Evolutionary conservation across 306 rosid species (phyloP), one percentile per base, ranked within the genome.

Genomic region (Dryas octopetala): DNA sequence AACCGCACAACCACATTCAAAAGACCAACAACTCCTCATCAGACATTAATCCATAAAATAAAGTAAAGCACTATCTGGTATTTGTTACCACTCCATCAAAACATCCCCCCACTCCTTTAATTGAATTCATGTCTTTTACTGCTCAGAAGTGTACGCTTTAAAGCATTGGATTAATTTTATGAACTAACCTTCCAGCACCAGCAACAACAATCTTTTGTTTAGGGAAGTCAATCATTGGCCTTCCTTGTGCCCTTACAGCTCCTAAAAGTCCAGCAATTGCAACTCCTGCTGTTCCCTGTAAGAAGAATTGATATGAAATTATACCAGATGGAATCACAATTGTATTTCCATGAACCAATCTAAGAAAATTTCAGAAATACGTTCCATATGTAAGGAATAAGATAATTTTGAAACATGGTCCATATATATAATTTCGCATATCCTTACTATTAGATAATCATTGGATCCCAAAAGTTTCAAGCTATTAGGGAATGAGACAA

Each of bases 231-330:
- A 96, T 92, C 99, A 96, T 90, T 67, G 97, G 85, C 85, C 96
- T 90, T 79, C 98, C 99, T 89, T 96, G 99, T 23, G 98, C 99
- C 85, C 99, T 89, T 61, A 96, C 99, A 77, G 99, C 98, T 62
- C 99, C 96, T 81, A 96, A 85, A 76, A 96, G 99, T 52, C 99
- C 99, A 76, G 99, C 99, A 66, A 92, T 81, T 60, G 99, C 99
- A 73, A 96, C 99, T 78, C 99, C 98, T 28, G 99, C 99, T 45
- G 99, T 96, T 79, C 99, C 99, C 99, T 96, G 81, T 52, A 17
- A 44, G 74, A 70, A 64, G 16, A 79, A 49, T 71, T 84, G 71
- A 59, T 53, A 60, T 61, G 62, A 72, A 45, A 68, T 77, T 51
- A 46, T 62, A 78, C 43, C 68, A 62, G 14, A 32, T 47, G 47